Percentiles rank a stretch among this genome's conserved stretches.
Conservation (phyloP, 2,329 filamentous ascomycete species). For the Pseudocercospora eumusae region DNA sequence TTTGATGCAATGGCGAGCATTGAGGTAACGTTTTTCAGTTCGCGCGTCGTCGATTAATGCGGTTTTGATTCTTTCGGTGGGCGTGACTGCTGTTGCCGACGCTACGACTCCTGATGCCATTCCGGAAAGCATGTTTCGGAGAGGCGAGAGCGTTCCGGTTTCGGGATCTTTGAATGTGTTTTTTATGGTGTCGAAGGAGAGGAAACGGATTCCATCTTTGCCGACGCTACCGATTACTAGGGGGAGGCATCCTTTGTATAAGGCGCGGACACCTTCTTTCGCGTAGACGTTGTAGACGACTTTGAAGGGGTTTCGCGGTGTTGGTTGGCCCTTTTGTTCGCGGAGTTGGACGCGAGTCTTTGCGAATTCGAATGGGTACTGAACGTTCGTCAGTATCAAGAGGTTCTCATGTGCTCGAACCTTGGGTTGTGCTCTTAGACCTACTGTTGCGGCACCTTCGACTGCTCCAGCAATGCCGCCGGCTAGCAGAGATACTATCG, state of each 20-base stretch:
- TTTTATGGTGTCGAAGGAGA: constrained; percentile 67
- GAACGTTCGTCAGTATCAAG: background rate
- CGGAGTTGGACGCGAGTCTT: constrained; percentile 65
- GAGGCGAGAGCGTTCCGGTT: constrained; percentile 58
- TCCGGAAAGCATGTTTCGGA: constrained; percentile 62
- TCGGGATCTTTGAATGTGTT: constrained; percentile 57
- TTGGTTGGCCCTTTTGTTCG: constrained; percentile 46
- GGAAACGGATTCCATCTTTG: constrained; percentile 67
- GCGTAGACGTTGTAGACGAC: constrained; percentile 59
- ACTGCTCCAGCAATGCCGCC: constrained; percentile 42
- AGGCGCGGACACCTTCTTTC: constrained; percentile 58
- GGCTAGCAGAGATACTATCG: constrained; percentile 40
- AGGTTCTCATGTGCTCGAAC: background rate
- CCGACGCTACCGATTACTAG: constrained; percentile 62
- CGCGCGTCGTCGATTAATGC: constrained; percentile 65
- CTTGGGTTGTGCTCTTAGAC: background rate
- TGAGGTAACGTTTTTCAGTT: constrained; percentile 51
- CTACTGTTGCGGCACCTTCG: constrained; percentile 38
- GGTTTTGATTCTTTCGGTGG: constrained; percentile 69
- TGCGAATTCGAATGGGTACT: constrained; percentile 67
- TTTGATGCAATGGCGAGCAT: constrained; percentile 54
- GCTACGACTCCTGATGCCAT: constrained; percentile 65
- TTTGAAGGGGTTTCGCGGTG: constrained; percentile 59
- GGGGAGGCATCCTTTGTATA: constrained; percentile 65
- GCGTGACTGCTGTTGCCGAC: constrained; percentile 65